These are phyloP conservation scores for Diaporthe caulivora DNA, from an alignment of 2,329 filamentous ascomycete genomes.

Conservation along the genomic window DNA sequence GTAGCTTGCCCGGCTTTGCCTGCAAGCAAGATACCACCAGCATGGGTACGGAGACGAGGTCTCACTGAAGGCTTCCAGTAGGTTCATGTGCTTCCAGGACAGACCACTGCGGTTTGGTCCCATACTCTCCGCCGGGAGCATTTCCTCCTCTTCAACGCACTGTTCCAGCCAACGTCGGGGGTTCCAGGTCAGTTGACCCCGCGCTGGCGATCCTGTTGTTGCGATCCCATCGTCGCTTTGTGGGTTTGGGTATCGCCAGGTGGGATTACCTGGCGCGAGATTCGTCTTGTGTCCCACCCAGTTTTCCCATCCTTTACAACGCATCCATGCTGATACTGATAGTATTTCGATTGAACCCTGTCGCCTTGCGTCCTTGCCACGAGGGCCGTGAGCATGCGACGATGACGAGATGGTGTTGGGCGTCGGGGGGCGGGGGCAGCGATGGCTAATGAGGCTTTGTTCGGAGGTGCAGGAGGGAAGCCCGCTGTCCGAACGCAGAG, in stretches of 20 bases:
- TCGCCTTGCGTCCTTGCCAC: neutral
- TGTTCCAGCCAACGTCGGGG: neutral
- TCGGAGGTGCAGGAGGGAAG: conserved; percentile 20
- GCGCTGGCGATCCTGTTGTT: neutral
- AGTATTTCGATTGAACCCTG: neutral
- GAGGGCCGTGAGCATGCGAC: neutral
- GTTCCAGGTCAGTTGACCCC: neutral
- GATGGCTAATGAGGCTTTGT: conserved; percentile 18
- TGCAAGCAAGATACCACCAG: neutral
- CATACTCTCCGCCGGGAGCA: neutral
- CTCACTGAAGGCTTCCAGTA: neutral
- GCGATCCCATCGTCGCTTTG: conserved; percentile 18
- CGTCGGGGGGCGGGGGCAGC: neutral
- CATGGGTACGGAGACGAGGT: neutral
- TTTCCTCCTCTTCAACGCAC: conserved; percentile 25
- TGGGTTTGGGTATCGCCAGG: neutral
- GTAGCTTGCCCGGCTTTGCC: neutral
- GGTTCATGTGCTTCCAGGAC: conserved; percentile 11
- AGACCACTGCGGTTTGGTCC: neutral
- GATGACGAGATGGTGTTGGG: conserved; percentile 14
- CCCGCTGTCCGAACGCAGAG: conserved; percentile 1
- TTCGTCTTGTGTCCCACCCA: conserved; percentile 5
- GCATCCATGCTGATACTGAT: neutral
- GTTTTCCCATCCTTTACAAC: neutral
- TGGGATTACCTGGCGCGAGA: conserved; percentile 10